phyloP scores from a whole-genome alignment of 805 yeast species.

The Saturnispora kantuleensis region DNA sequence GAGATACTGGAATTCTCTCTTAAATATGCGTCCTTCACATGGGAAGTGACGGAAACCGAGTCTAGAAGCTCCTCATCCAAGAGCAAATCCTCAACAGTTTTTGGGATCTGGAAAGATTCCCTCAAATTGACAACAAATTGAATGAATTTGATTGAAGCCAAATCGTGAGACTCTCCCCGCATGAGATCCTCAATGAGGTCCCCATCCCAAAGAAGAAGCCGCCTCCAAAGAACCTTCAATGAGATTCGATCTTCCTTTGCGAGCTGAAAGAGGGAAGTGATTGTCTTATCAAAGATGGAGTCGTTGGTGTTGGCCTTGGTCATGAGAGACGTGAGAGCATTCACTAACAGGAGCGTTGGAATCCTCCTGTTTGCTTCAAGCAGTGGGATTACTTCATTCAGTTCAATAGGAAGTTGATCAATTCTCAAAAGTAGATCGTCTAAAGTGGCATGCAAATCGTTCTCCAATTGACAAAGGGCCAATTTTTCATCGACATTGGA shows the following conservation, averaged over 20 bases:
- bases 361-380: neutral
- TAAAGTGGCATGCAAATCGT: neutral
- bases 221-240: neutral
- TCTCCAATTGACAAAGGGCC: neutral
- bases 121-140: neutral
- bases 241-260: neutral
- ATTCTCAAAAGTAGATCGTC: neutral
- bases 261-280: neutral
- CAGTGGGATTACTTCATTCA: neutral
- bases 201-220: conserved; percentile 1
- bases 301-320: neutral
- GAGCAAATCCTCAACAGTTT: neutral
- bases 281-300: neutral
- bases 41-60: no score
- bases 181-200: neutral
- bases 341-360: neutral
- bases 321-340: neutral
- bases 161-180: neutral
- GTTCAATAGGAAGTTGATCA: neutral
- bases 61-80: neutral
- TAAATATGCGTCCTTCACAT: no score
- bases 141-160: neutral
- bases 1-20: no score
- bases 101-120: neutral
- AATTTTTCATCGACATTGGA: conserved; percentile 1